Base-by-base conservation (phyloP, 2,329 filamentous ascomycete genomes). In the Alternaria ventricosa region DNA sequence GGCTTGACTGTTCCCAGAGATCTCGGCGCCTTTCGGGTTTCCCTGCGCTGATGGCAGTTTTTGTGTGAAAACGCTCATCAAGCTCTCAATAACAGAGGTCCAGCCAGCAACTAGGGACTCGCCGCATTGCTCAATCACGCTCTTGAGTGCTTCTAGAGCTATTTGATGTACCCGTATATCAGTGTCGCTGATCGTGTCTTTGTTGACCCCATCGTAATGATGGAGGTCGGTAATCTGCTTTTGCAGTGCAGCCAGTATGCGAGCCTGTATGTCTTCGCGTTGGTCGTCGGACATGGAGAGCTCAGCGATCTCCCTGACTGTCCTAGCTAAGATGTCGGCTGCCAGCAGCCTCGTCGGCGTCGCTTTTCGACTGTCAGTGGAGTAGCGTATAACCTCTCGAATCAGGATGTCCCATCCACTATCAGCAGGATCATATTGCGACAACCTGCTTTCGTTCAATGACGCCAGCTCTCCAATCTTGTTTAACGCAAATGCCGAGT, bases 101-200 rank as follows among this genome's bases (percentile, higher is more conserved):
- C 96, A 99, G 5, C 94, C 94, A 68, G 89, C 90, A 13, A 91
- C 84, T 6, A 98, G 86, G 0, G 88, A 89, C 75, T 99, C 94
- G 9, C 95, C 96, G 71, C 91, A 95, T 66, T 94, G 91, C 74
- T 98, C 95, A 2, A 99, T 85, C 20, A 97, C 88, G 59, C 86
- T 90, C 77, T 93, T 94, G 7, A 97, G 83, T 0, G 92, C 90
- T 67, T 97, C 93, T 2, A 97, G 85, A 23, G 92, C 85, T 57
- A 92, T 88, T 66, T 90, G 90, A 76, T 97, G 93, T 15, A 97
- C 92, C 59, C 96, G 91, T 18, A 93, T 82, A 68, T 96, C 91
- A 0, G 88, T 89, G 0, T 88, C 81, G 57, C 89, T 87, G 11
- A 84, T 86, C 3, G 87, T 83, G 0, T 90, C 86, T 2, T 85